Evolutionary conservation across 768 basidiomycete species (phyloP).

Genomic region (Psilocybe azurescens): DNA sequence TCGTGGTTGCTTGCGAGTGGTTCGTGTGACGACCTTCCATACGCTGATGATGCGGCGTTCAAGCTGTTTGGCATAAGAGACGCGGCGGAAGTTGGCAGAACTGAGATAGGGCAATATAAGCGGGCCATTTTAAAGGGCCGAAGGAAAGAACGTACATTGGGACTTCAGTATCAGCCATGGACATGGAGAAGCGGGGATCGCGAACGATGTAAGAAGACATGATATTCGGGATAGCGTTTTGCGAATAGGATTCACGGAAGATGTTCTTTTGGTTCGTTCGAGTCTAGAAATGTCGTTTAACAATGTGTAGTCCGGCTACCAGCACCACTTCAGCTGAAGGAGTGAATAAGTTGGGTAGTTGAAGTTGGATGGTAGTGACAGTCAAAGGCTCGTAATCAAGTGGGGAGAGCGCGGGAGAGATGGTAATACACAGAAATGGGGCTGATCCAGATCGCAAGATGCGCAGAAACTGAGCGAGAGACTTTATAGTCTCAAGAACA

Average conservation of each 20-base stretch:
- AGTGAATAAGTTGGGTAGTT: conserved; percentile 21
- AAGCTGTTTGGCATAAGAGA: conserved; percentile 49
- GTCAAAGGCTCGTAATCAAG: conserved; percentile 6
- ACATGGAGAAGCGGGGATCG: conserved; percentile 37
- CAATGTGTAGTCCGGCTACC: conserved; percentile 21
- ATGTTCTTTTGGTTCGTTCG: background rate
- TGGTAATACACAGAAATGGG: conserved; percentile 15
- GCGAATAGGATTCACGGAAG: background rate
- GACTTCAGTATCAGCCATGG: conserved; percentile 24
- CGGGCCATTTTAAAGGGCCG: background rate
- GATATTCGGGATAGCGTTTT: background rate
- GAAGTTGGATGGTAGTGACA: conserved; percentile 17
- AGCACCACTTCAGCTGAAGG: conserved; percentile 19
- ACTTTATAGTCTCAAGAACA: background rate
- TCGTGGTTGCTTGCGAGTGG: conserved; percentile 55
- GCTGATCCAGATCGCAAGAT: conserved; percentile 33
- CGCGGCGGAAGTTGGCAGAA: conserved; percentile 17
- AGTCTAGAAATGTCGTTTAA: conserved; percentile 6
- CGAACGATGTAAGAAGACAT: conserved; percentile 27
- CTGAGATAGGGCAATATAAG: conserved; percentile 8
- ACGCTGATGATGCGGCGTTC: conserved; percentile 62
- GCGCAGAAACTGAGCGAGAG: background rate
- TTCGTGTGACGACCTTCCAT: conserved; percentile 67
- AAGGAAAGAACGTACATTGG: conserved; percentile 14
- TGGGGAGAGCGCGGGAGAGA: conserved; percentile 11